Evolutionary conservation across 371 early-diverging fungal genomes (phyloP).

Genomic region (Blastocladiella emersonii): DNA sequence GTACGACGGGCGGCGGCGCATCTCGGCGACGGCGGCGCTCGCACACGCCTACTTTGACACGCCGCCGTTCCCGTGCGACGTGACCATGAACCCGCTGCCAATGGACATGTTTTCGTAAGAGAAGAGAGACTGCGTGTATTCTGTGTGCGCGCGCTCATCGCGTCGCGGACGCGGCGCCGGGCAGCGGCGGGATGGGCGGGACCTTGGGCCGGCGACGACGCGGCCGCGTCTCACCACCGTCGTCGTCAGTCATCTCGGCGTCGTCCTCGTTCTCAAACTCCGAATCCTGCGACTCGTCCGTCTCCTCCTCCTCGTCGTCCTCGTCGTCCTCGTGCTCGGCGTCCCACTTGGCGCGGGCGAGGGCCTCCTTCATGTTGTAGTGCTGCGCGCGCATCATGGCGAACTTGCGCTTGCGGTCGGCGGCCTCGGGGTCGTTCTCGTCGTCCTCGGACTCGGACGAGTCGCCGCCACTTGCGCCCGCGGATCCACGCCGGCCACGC

Average conservation of each 20-base stretch:
- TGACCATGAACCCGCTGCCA: background rate
- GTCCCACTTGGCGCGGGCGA: conserved; percentile 15
- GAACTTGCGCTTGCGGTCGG: conserved; percentile 46
- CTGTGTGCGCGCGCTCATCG: too few relatives aligned
- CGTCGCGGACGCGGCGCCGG: too few relatives aligned
- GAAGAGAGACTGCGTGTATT: too few relatives aligned
- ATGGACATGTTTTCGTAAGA: background rate
- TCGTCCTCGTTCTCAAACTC: too few relatives aligned
- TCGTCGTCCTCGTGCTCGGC: conserved; percentile 23
- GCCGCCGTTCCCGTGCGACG: background rate
- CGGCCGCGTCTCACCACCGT: too few relatives aligned
- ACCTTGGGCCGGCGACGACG: too few relatives aligned
- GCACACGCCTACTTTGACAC: background rate
- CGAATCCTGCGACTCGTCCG: conserved; percentile 11
- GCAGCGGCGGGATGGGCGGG: too few relatives aligned
- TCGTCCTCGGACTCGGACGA: conserved; percentile 21
- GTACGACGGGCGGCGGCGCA: background rate
- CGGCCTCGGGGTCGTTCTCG: conserved; percentile 13
- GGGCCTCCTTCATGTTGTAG: conserved; percentile 64
- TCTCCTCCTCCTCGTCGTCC: conserved; percentile 32
- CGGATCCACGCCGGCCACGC: conserved; percentile 9
- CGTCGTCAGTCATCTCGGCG: too few relatives aligned
- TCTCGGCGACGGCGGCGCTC: background rate
- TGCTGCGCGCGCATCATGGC: conserved; percentile 57
- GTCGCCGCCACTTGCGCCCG: conserved; percentile 23